Evolutionary conservation across 2,329 filamentous ascomycete genomes (phyloP), one percentile per base, ranked within the genome.

Genomic region (Didymella arachidicola): DNA sequence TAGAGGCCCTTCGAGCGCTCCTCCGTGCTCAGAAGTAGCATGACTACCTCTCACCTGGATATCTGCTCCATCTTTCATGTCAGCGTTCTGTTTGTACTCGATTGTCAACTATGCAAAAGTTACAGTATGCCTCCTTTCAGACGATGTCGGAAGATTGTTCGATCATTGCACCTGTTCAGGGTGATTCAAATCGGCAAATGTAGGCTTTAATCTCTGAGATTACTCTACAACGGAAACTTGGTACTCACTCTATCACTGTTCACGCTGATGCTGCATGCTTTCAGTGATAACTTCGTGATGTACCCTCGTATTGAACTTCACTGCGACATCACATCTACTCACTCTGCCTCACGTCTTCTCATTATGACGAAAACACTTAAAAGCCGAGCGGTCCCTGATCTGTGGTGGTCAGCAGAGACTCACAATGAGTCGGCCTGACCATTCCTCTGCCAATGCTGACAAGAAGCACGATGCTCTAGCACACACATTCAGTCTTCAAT

Each of bases 1-100:
- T 84, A 1, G 83, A 86, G 57, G 84, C 87, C 11, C 76, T 91
- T 57, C 81, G 83, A 66, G 83, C 82, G 61, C 63, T 78, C 19
- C 65, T 78, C 81, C 74, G 84, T 80, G 78, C 71, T 18, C 66
- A 71, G 53, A 72, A 70, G 52, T 75, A 67, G 42, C 14, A 46
- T 50, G 62, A 41, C 19, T 7, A 4, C 19, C 4, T 25, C 11
- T 11, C 7, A 8, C 11, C 18, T 25, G 19, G 19, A 11, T 14
- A 2, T 27, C 11, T n/a, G 6, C 41, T 43, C n/a, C 18, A 4
- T 55, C 30, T 43, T 44, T n/a, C 16, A 12, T 11, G 62, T 67
- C 42, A 72, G 70, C 63, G 14, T 53, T 39, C 16, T 36, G 22
- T 56, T 43, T 56, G 27, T 58, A 14, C 58, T 50, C n/a, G 29